Base-by-base conservation (phyloP, 495 filamentous ascomycete species). In the Aspergillus indologenus region DNA sequence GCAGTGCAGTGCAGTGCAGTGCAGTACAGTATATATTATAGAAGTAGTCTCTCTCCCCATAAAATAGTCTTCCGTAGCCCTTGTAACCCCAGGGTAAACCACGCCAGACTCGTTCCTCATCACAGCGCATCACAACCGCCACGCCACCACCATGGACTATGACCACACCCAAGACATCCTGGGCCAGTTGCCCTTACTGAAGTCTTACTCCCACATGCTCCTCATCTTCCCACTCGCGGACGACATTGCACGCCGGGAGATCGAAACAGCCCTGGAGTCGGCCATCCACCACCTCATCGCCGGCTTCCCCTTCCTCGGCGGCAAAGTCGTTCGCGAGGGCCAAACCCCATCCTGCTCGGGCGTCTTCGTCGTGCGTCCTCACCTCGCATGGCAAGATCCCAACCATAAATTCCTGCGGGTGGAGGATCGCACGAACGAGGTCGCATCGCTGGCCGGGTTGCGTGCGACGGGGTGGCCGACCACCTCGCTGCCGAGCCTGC, bases 121-220 rank as follows among this genome's bases (percentile, higher is more conserved):
- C n/a, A n/a, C n/a, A n/a, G n/a, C n/a, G n/a, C n/a, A n/a, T n/a
- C n/a, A n/a, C n/a, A n/a, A n/a, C n/a, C n/a, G n/a, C n/a, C n/a
- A n/a, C n/a, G n/a, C n/a, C n/a, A n/a, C n/a, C 34, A 51, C 11
- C 18, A 55, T 58, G 11, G 53, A 57, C 19, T 60, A 52, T 42
- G 53, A 54, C 22, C 62, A 59, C 29, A 60, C 64, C 29, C 64
- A 68, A 60, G 70, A 73, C 61, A 53, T 75, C 8, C 57, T 75
- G 7, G 71, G 74, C 21, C 75, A 79, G 51, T 63, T 79, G 0
- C 74, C 76, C 15, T 56, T 73, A 6, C 66, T 78, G 17, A 68
- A 79, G 53, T 65, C 56, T 46, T 79, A 79, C 54, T 71, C 63
- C 11, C 75, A 77, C 49, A 65, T 72, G 26, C 53, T 71, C 6